A percentile compares a stretch with the other conserved stretches of the same genome.
phyloP scores from a whole-genome alignment of 768 basidiomycete species.

The Calocybe gangraenosa region DNA sequence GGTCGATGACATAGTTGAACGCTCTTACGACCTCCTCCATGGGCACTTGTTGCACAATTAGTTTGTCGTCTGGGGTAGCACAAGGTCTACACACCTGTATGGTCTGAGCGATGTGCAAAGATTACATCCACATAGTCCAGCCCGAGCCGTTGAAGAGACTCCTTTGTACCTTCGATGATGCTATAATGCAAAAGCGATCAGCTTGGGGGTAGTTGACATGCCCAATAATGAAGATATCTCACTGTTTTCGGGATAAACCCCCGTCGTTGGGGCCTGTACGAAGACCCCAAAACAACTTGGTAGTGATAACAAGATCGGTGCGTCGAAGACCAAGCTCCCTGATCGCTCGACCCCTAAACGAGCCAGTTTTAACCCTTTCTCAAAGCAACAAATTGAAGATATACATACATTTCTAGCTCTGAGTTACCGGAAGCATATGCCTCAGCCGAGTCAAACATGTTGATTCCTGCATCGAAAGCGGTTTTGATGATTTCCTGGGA shows the following conservation, averaged over 20 bases:
- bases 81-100: conserved; percentile 34
- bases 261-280: conserved; percentile 52
- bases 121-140: conserved; percentile 74
- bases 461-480: conserved; percentile 74
- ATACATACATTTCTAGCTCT: conserved; percentile 64
- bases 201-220: too few relatives aligned
- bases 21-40: conserved; percentile 81
- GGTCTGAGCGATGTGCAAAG: conserved; percentile 68
- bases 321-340: conserved; percentile 66
- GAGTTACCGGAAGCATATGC: conserved; percentile 61
- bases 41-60: conserved; percentile 32
- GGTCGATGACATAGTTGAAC: conserved; percentile 74
- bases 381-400: background rate
- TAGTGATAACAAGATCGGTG: conserved; percentile 70
- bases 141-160: conserved; percentile 60
- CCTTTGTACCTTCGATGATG: conserved; percentile 73
- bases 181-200: conserved; percentile 27
- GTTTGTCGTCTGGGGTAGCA: background rate
- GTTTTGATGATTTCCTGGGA: conserved; percentile 69
- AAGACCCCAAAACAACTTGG: conserved; percentile 77
- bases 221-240: conserved; percentile 23
- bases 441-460: conserved; percentile 74
- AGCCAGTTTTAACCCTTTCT: background rate
- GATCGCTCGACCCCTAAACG: conserved; percentile 60
- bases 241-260: conserved; percentile 60